Evolutionary conservation across 768 basidiomycete genomes (phyloP).

Genomic region (Chiua virens): DNA sequence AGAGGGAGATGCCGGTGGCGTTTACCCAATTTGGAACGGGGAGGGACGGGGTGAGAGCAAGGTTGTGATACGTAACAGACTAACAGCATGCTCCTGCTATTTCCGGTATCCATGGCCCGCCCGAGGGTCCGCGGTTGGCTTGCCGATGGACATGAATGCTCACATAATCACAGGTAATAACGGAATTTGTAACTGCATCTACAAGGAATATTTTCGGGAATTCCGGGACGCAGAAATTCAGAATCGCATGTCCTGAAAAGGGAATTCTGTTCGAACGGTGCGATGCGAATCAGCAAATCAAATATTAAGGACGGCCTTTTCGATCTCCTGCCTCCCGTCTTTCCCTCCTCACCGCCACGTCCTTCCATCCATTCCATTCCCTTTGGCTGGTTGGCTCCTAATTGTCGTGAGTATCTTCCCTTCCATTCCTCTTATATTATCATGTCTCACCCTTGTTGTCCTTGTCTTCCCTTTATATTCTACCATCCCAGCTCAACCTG

Average conservation of each 20-base stretch:
- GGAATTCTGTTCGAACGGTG: conserved; percentile 23
- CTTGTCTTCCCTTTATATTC: conserved; percentile 12
- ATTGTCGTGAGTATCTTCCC: conserved; percentile 17
- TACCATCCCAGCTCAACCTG: conserved; percentile 7
- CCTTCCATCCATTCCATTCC: background rate
- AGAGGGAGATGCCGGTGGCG: conserved; percentile 30
- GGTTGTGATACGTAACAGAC: conserved; percentile 27
- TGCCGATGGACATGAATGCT: conserved; percentile 27
- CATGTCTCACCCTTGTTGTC: conserved; percentile 23
- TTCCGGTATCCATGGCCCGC: conserved; percentile 7
- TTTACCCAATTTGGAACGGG: conserved; percentile 3
- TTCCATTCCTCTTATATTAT: conserved; percentile 10
- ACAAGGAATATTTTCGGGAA: conserved; percentile 24
- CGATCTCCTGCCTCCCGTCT: conserved; percentile 19
- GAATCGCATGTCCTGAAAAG: conserved; percentile 13
- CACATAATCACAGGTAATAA: conserved; percentile 33
- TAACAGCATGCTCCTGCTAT: conserved; percentile 27
- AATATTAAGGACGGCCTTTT: conserved; percentile 38
- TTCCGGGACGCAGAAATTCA: conserved; percentile 26
- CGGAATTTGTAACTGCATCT: conserved; percentile 29
- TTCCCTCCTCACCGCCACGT: conserved; percentile 23
- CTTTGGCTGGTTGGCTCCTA: background rate
- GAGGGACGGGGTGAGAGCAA: conserved; percentile 15
- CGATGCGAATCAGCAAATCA: conserved; percentile 39
- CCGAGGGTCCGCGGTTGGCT: conserved; percentile 36